Percentiles rank a stretch among this genome's conserved stretches.
Conservation (phyloP, 2,329 filamentous ascomycete species). For the Aureobasidium lini region DNA sequence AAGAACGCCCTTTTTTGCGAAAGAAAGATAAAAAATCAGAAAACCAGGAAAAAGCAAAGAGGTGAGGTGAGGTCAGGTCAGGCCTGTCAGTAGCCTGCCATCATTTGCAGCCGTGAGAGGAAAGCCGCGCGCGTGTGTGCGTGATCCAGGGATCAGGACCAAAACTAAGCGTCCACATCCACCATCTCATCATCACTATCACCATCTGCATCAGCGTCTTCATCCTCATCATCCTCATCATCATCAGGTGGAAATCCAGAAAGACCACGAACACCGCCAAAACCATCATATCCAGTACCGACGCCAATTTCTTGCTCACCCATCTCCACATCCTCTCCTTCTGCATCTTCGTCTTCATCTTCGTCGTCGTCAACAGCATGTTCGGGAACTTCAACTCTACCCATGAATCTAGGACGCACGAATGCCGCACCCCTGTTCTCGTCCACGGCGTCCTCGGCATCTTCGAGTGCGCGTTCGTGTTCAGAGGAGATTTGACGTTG, state of each 20-base stretch:
- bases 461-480: neutral
- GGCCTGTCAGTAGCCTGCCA: too few species aligned
- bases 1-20: neutral
- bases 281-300: slow-evolving; percentile 21
- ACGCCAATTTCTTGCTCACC: slow-evolving; percentile 20
- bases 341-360: slow-evolving; percentile 21
- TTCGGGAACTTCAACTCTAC: slow-evolving; percentile 1
- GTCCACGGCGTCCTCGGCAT: neutral
- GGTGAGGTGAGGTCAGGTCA: too few species aligned
- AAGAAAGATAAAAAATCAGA: neutral
- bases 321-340: slow-evolving; percentile 22
- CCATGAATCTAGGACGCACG: slow-evolving; percentile 16
- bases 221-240: slow-evolving; percentile 20
- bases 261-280: slow-evolving; percentile 7
- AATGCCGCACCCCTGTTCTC: neutral
- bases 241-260: slow-evolving; percentile 5
- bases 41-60: neutral
- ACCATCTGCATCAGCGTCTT: slow-evolving; percentile 20
- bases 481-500: slow-evolving; percentile 4
- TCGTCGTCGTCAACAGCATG: slow-evolving; percentile 22
- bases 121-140: too few species aligned
- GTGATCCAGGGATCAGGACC: neutral
- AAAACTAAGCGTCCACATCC: neutral
- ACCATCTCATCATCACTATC: slow-evolving; percentile 23
- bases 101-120: too few species aligned